Base-by-base conservation (phyloP, 306 rosid species). In the Rosa lucieae region DNA sequence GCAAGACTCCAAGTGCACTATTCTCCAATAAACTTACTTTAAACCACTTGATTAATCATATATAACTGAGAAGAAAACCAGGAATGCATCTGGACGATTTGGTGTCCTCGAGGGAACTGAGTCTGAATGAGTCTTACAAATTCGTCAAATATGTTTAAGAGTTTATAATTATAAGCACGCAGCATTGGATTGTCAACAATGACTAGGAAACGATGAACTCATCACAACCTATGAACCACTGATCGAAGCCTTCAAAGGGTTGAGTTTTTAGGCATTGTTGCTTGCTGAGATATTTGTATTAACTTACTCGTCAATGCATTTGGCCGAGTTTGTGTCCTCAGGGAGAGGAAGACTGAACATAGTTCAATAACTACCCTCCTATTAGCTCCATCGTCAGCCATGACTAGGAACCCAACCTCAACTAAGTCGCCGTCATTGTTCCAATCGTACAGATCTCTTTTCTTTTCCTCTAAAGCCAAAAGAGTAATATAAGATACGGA, bases 61-160 rank as follows among this genome's bases (percentile, higher is more conserved):
- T n/a, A n/a, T 32, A 32, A 32, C 37, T 2, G 37, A 32, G 21
- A 53, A 40, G 21, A 55, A 39, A 39, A 21, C 20, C 78, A 43
- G 26, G 47, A 76, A 75, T 59, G 78, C 43, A 75, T 75, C 17
- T 59, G 78, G 78, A 74, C 59, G 18, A 15, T 26, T 40, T 42
- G 17, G 53, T 5, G 23, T 74, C 47, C 18, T 35, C 0, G 14
- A 37, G 26, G 48, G 49, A 2, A 40, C 47, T 18, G 46, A 7
- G 75, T 26, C 49, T 37, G 78, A 56, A 42, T 43, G 39, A 26
- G 67, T 46, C 59, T 9, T 26, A 6, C 3, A 76, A 8, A 67
- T 67, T 40, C 20, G 42, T 10, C 32, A 67, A 8, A 13, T 18
- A 18, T 40, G 32, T 67, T 40, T 68, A 18, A 40, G 15, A 67